These are phyloP conservation scores for Dioszegia hungarica DNA, from an alignment of 768 basidiomycete species.

Conservation along the genomic window DNA sequence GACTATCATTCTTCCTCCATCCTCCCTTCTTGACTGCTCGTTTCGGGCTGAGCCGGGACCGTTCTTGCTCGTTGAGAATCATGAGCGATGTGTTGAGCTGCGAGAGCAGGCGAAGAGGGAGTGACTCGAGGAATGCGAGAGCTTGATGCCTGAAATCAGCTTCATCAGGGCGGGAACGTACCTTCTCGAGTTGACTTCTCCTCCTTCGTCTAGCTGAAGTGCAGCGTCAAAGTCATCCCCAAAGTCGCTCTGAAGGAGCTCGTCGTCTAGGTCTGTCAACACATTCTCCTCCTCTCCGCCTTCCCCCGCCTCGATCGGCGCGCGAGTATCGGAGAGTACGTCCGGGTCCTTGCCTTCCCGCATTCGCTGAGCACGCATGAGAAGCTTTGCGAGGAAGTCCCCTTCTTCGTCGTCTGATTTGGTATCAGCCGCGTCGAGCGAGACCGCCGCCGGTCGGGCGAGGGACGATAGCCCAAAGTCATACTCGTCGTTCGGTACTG, in stretches of 20 bases:
- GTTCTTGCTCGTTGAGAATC: not conserved
- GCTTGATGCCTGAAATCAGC: slow-evolving; percentile 13
- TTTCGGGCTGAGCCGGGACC: not conserved
- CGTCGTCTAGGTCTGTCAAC: not conserved
- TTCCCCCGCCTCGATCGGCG: not conserved
- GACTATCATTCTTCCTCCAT: not conserved
- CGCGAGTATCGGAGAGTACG: not conserved
- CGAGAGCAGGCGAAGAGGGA: slow-evolving; percentile 10
- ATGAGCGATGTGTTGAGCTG: slow-evolving; percentile 3
- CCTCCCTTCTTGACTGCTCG: not conserved
- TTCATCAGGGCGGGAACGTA: not conserved
- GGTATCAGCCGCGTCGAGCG: not conserved
- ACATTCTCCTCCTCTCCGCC: not conserved
- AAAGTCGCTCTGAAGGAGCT: not conserved
- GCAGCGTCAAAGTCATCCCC: not conserved
- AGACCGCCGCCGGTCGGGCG: not conserved
- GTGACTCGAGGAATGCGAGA: slow-evolving; percentile 12
- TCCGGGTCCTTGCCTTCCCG: not conserved
- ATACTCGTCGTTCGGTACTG: no score
- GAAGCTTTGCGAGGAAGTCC: not conserved
- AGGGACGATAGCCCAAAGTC: no score
- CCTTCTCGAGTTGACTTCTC: not conserved
- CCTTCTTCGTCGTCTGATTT: not conserved
- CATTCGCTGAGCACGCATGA: slow-evolving; percentile 3
- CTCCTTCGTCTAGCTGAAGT: not conserved